phyloP scores from a whole-genome alignment of 1,139 yeast genomes.

The Yamadazyma kanchanaburiensis region DNA sequence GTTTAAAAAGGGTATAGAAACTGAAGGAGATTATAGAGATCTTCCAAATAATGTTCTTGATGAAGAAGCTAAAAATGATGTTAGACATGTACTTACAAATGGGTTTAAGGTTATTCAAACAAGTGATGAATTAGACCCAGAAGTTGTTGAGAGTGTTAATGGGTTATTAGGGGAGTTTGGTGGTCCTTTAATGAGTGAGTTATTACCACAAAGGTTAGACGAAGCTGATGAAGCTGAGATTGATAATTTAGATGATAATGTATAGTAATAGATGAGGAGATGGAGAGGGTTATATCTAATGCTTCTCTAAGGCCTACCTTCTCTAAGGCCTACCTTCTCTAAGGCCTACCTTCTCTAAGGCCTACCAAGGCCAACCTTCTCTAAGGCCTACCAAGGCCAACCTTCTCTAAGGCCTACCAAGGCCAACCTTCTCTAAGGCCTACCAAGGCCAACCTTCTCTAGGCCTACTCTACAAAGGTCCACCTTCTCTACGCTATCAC shows the following conservation, averaged over 20 bases:
- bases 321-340: too few relatives aligned
- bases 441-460: too few relatives aligned
- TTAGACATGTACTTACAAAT: constrained; percentile 52
- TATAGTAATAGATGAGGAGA: too few relatives aligned
- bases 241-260: constrained; percentile 33
- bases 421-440: too few relatives aligned
- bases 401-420: too few relatives aligned
- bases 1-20: constrained; percentile 35
- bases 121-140: constrained; percentile 46
- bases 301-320: too few relatives aligned
- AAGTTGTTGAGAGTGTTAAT: constrained; percentile 50
- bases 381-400: too few relatives aligned
- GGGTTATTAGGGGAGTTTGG: constrained; percentile 53
- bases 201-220: constrained; percentile 39
- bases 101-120: constrained; percentile 50
- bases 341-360: too few relatives aligned
- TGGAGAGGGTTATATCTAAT: too few relatives aligned
- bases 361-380: too few relatives aligned
- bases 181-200: constrained; percentile 51
- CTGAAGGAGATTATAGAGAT: constrained; percentile 49
- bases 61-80: constrained; percentile 38
- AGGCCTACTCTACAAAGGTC: too few relatives aligned
- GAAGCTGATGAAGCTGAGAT: constrained; percentile 46
- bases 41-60: constrained; percentile 20
- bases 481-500: too few relatives aligned